A percentile compares a stretch with the other conserved stretches of the same genome.
phyloP scores from a whole-genome alignment of 2,329 filamentous ascomycete genomes.

The Epichloe typhina region DNA sequence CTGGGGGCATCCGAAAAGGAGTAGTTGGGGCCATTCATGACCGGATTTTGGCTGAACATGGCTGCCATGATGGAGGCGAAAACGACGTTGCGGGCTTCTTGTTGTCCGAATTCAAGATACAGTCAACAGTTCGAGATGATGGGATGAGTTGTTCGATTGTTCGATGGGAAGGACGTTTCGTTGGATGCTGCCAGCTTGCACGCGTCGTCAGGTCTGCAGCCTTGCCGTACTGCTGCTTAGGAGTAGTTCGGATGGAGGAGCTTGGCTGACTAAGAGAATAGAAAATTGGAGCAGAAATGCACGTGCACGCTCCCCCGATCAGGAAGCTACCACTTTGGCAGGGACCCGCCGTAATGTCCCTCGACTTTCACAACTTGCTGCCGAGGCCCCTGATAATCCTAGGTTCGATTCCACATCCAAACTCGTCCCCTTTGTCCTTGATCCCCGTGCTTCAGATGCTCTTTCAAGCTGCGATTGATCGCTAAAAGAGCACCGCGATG shows the following conservation, averaged over 20 bases:
- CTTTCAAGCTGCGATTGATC: background rate
- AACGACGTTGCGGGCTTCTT: too few species aligned
- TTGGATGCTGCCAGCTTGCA: constrained; percentile 14
- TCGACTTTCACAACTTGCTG: background rate
- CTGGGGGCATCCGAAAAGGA: constrained; percentile 50
- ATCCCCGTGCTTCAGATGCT: background rate
- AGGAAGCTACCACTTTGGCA: background rate
- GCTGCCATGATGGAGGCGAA: constrained; percentile 36
- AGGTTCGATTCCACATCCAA: background rate
- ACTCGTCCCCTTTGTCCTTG: background rate
- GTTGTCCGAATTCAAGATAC: background rate
- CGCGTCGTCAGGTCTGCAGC: constrained; percentile 19
- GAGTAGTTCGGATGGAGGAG: constrained; percentile 16
- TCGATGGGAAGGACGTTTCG: constrained; percentile 10
- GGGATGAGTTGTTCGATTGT: constrained; percentile 6
- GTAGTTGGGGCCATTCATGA: constrained; percentile 58
- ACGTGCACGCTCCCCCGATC: background rate
- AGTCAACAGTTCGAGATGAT: background rate
- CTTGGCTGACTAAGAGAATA: constrained; percentile 30
- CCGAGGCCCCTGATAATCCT: background rate
- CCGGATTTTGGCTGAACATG: constrained; percentile 58
- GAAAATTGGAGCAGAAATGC: constrained; percentile 4
- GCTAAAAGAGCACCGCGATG: constrained; percentile 25
- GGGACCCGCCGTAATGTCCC: background rate
- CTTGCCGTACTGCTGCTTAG: constrained; percentile 3